Evolutionary conservation across 2,329 filamentous ascomycete species (phyloP), one percentile per base, ranked within the genome.

Genomic region (Penicillium verrucosum): DNA sequence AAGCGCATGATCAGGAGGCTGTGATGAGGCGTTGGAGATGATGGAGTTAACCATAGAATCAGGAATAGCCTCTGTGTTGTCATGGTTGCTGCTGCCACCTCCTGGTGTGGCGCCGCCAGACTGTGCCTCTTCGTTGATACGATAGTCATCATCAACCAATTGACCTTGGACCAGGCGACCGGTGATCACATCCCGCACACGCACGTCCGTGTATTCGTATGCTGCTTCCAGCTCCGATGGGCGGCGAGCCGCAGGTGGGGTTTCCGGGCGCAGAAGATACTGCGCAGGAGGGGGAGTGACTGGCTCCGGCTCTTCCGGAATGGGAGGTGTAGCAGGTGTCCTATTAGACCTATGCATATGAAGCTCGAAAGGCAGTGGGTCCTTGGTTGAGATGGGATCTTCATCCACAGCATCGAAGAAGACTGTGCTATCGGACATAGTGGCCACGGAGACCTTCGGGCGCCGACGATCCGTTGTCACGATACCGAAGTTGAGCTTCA

Each of bases 401-500:
- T 78, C 78, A 48, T 85, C 80, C 10, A 82, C 77, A 2, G 81
- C 82, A 70, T 89, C 87, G 16, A 89, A 81, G 62, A 87, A 85
- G 53, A 96, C 88, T 75, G 90, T 87, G 73, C 91, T 96, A 58
- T 88, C 87, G 46, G 85, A 84, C 85, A 92, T 88, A 68, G 82
- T 87, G 63, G 49, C 29, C 27, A 76, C 72, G 37, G 81, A 79
- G 32, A 70, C 63, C 58, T 73, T 75, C 7, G 75, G 69, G 36
- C 79, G 80, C 51, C 89, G 81, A 69, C 85, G 86, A 43, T 80
- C 78, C 36, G 80, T 80, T 45, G 79, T 78, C 54, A 99, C 92
- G 70, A 99, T 92, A 64, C 94, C 94, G 66, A 99, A 99, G 79
- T 95, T 97, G 66, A 99, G 84, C 81, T 97, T 97, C 66, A 99